A percentile compares a stretch with the other conserved stretches of the same genome.
Conservation (phyloP, 2,329 filamentous ascomycete species). For the Hymenoscyphus salicellus region DNA sequence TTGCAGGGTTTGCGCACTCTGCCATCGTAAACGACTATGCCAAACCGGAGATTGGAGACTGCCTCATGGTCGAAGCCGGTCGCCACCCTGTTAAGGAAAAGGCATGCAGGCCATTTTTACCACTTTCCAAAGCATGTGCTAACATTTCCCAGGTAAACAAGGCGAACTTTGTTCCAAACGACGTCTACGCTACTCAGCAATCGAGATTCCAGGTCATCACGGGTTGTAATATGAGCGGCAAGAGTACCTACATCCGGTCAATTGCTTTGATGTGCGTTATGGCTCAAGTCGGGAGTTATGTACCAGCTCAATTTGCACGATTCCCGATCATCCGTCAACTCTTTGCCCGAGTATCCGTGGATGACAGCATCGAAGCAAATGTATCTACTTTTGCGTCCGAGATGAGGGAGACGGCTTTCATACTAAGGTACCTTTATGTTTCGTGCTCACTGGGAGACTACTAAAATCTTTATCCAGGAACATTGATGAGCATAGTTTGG, state of each 20-base stretch:
- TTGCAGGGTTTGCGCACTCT: constrained; percentile 71
- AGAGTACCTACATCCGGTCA: constrained; percentile 89
- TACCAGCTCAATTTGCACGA: constrained; percentile 79
- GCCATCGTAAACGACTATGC: constrained; percentile 63
- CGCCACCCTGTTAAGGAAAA: constrained; percentile 69
- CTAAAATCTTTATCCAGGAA: constrained; percentile 49
- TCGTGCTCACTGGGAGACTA: not conserved
- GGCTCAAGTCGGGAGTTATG: constrained; percentile 89
- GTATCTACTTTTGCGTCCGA: constrained; percentile 91
- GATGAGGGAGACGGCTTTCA: constrained; percentile 95
- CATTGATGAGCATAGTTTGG: constrained; percentile 70
- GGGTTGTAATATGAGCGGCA: constrained; percentile 97
- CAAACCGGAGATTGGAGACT: constrained; percentile 60
- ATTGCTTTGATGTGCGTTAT: constrained; percentile 84
- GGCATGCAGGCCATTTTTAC: constrained; percentile 37
- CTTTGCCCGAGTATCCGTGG: constrained; percentile 82
- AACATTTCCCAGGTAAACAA: constrained; percentile 50
- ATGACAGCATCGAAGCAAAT: constrained; percentile 86
- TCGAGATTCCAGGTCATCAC: constrained; percentile 90
- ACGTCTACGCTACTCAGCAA: constrained; percentile 79
- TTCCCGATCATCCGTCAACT: constrained; percentile 79
- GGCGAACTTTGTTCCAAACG: constrained; percentile 77
- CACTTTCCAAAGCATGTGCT: not conserved
- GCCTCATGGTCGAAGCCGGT: constrained; percentile 62
- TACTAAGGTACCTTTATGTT: constrained; percentile 54